Conservation (phyloP, 2,329 filamentous ascomycete species). For the Arthrocladium fulminans region DNA sequence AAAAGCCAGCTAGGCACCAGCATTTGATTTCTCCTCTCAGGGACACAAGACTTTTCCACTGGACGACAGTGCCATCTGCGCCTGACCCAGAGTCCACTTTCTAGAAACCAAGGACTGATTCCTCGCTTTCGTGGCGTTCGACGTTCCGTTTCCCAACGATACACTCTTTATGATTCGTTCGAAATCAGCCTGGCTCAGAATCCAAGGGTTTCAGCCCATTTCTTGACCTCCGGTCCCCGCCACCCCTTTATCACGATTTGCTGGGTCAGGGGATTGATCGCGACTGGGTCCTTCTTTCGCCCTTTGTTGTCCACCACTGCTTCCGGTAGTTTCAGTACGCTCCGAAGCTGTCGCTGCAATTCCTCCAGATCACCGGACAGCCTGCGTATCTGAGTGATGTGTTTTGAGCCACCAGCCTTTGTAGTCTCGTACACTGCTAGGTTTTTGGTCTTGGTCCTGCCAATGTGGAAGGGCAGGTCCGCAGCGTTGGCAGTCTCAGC, state of each 20-base stretch:
- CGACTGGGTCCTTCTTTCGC: constrained; percentile 29
- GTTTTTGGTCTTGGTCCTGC: constrained; percentile 60
- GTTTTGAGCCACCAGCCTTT: constrained; percentile 67
- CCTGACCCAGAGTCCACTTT: too few species aligned
- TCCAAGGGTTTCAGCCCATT: constrained; percentile 22
- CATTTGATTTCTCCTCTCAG: too few species aligned
- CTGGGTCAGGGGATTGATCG: constrained; percentile 54
- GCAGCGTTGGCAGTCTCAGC: constrained; percentile 24
- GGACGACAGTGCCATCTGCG: too few species aligned
- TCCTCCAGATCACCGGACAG: constrained; percentile 62
- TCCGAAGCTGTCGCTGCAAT: constrained; percentile 55
- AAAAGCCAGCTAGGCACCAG: too few species aligned
- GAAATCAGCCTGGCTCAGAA: constrained; percentile 32
- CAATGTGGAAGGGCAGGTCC: constrained; percentile 58
- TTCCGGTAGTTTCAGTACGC: constrained; percentile 48
- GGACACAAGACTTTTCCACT: too few species aligned
- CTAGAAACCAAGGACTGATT: too few species aligned
- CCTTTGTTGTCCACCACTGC: constrained; percentile 31
- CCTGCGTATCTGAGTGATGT: constrained; percentile 67
- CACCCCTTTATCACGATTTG: constrained; percentile 68
- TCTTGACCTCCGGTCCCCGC: constrained; percentile 22
- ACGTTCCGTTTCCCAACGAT: neutral
- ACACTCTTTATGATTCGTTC: neutral
- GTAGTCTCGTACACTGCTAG: constrained; percentile 66
- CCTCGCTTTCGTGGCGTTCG: neutral